Base-by-base conservation (phyloP, 768 basidiomycete genomes). In the Amanita rimosa region DNA sequence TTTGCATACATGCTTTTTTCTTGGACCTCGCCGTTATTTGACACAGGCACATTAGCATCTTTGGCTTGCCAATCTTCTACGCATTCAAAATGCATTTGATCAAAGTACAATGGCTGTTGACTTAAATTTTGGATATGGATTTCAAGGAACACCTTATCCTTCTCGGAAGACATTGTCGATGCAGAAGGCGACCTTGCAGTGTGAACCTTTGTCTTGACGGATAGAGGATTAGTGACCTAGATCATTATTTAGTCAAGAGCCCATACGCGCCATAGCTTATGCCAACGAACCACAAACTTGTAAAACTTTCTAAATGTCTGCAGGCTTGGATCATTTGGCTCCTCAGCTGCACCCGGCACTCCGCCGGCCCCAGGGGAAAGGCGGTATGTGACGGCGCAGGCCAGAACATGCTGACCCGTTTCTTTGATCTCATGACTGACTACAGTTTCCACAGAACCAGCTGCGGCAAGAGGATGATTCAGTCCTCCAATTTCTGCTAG, bases 191-290 rank as follows among this genome's bases (percentile, higher is more conserved):
- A 83, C 45, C 74, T 76, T 1, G 88, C 76, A 2, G 71, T 58
- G 61, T 96, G 89, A 0, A 95, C 89, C 62, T 94, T 94, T 11
- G 93, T 96, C 65, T 95, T 95, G 50, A 97, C 93, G 0, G 90
- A 90, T 11, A 97, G 69, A 1, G 94, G 94, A 55, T 95, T 94
- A n/a, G 83, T 85, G 21, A 93, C 91, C 90, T 95, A 55, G 4
- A 5, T 27, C 14, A n/a, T n/a, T 8, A 13, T 34, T 35, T 11
- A 49, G 48, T 16, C 11, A 14, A 26, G 31, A 33, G 31, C 11
- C 24, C 19, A 13, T 42, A 49, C 17, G 17, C 37, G 10, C 42
- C 41, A 33, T 35, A 13, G 36, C 33, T 49, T 33, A 46, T 38
- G 41, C 4, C 21, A n/a, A 74, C 85, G 61, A 59, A 94, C 90